Evolutionary conservation across 164 flowering plant genomes (phyloP).

Genomic region (Malania oleifera): DNA sequence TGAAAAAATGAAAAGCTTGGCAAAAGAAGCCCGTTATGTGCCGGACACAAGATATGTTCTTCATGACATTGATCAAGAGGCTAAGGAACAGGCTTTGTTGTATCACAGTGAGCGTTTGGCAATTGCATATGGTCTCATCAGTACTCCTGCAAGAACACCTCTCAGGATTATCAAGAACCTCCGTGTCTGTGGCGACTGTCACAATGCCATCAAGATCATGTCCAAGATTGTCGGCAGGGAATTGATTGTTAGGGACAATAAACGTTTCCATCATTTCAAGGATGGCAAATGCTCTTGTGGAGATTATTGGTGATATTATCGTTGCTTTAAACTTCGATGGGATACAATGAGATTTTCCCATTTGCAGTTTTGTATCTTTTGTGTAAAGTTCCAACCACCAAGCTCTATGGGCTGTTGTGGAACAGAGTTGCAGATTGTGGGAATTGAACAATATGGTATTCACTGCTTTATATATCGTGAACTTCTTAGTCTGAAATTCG

Average conservation of each 20-base stretch:
- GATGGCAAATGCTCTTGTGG: conserved; percentile 9
- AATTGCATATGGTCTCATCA: conserved; percentile 2
- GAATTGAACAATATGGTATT: too few species aligned
- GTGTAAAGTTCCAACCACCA: too few species aligned
- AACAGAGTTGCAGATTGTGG: too few species aligned
- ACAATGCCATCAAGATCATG: conserved; percentile 5
- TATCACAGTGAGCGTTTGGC: conserved; percentile 7
- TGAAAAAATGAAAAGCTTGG: neutral
- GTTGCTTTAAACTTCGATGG: neutral
- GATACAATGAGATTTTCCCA: too few species aligned
- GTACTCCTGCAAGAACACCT: conserved; percentile 2
- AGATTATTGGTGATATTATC: neutral
- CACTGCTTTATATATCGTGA: too few species aligned
- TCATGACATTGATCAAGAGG: conserved; percentile 7
- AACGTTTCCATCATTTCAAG: conserved; percentile 6
- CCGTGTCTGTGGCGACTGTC: too few species aligned
- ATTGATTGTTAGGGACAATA: conserved; percentile 5
- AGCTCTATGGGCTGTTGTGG: too few species aligned
- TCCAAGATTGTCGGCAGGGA: conserved; percentile 6
- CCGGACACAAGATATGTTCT: conserved; percentile 7
- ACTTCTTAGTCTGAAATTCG: too few species aligned
- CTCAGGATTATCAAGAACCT: conserved; percentile 6
- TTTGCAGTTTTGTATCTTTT: neutral
- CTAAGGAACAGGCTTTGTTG: conserved; percentile 6
- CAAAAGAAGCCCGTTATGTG: neutral